Base-by-base conservation (phyloP, 352 stramenopile species). In the Phytophthora pini region DNA sequence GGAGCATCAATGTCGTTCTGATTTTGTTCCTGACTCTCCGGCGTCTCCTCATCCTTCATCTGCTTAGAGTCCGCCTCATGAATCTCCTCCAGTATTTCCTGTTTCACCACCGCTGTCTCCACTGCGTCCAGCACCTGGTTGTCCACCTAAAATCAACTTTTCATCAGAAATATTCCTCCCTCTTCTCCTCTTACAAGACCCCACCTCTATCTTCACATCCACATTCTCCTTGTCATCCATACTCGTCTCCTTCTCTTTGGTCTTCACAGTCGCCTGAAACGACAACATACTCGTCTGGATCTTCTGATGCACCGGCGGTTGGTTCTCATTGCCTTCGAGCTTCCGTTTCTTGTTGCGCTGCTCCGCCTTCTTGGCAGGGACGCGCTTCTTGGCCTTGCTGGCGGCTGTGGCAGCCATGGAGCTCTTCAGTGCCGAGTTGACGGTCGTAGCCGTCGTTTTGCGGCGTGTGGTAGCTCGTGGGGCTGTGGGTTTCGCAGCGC, bases 221-320 rank as follows among this genome's bases (percentile, higher is more conserved):
- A 61, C 55, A 24, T 61, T 67, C 45, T 68, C 61, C 41, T 68
- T 65, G 31, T 64, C 55, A 4, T 38, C 29, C 7, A n/a, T 38
- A 15, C n/a, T 2, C 20, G 8, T 46, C 36, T 38, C 48, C 50
- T 67, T 31, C 27, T 41, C 52, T 26, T 61, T 76, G 22, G 39
- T 17, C 34, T 53, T 76, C 24, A 61, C 54, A 22, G 49, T 48
- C n/a, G 63, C 51, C 65, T 91, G 80, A 59, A 91, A 93, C 47
- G 75, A 85, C 47, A 93, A 59, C 65, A 93, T 72, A 58, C 80
- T 89, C 12, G 78, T 89, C 56, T 92, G 84, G n/a, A 86, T 66
- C 53, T 90, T 89, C 45, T 76, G 61, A 27, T 76, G 69, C n/a
- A 15, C 53, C 20, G 55, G 51, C 32, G 56, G 61, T 53, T 70